Base-by-base conservation (phyloP, 352 stramenopile species). In the Phytopythium montanum region DNA sequence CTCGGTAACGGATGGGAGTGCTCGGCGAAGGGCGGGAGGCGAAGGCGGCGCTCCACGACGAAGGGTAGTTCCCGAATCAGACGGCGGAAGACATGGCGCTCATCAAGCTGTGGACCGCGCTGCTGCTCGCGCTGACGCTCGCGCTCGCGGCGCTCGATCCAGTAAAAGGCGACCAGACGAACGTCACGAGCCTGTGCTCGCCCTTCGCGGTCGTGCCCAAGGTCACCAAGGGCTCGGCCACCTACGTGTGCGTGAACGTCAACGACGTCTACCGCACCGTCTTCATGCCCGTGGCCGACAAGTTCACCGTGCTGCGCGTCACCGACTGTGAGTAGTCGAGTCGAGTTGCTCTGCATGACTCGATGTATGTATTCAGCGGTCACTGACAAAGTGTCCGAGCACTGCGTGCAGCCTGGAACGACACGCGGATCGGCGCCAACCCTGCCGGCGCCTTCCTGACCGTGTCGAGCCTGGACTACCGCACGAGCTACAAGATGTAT, bases 211-310 rank as follows among this genome's bases (percentile, higher is more conserved):
- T 68, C 9, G 71, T 73, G 18, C 78, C 79, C 10, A 65, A 62
- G 52, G 62, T 93, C 34, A 66, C 69, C 44, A 90, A 92, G 59
- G 81, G 84, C 28, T 51, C 72, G 13, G 50, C 39, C n/a, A 91
- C 84, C 2, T 90, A 87, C 49, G 72, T 93, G 18, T 93, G 84
- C 57, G 62, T 92, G 60, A 93, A 93, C 60, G 71, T 92, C 52
- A 93, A 92, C 54, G 73, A 87, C 50, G 59, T 81, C 53, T 90
- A 85, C 56, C 81, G 84, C 60, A 77, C 76, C 3, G 70, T 93
- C 14, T 93, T 93, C 72, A 90, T 75, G 34, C 84, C 84, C 3
- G 60, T 88, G 1, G 80, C 78, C 12, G 84, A 93, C 56, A 77
- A 90, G 44, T 93, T 90, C 68, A 90, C 83, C 10, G 81, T 90